Evolutionary conservation across 768 basidiomycete genomes (phyloP).

Genomic region (Lactarius deliciosus): DNA sequence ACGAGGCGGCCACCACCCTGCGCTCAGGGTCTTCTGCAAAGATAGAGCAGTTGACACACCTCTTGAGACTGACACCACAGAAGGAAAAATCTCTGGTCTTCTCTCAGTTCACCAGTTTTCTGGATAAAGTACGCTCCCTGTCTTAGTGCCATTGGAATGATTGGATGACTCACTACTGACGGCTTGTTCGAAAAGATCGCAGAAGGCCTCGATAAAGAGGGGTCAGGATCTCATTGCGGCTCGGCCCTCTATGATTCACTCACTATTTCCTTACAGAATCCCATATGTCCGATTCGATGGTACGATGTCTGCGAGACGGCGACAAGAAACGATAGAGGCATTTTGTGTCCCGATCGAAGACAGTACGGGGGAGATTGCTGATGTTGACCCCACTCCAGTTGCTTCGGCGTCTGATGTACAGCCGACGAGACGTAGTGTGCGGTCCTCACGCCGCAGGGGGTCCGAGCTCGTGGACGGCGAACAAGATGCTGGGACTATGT

Average conservation of each 20-base stretch:
- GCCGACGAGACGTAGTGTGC: slow-evolving; percentile 21
- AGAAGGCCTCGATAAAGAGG: slow-evolving; percentile 61
- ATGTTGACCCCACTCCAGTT: slow-evolving; percentile 1
- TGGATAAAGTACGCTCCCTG: slow-evolving; percentile 60
- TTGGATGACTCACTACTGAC: not conserved
- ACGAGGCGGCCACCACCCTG: slow-evolving; percentile 37
- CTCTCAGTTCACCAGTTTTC: slow-evolving; percentile 84
- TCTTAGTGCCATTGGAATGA: slow-evolving; percentile 3
- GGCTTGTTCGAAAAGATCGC: slow-evolving; percentile 53
- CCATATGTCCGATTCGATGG: slow-evolving; percentile 82
- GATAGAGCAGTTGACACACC: slow-evolving; percentile 75
- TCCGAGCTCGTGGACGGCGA: slow-evolving; percentile 10
- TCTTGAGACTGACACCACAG: slow-evolving; percentile 64
- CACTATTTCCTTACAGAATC: slow-evolving; percentile 47
- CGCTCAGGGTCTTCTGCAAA: slow-evolving; percentile 73
- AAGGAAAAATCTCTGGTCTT: slow-evolving; percentile 85
- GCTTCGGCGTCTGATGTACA: slow-evolving; percentile 24
- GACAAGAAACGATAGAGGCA: slow-evolving; percentile 71
- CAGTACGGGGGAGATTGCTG: slow-evolving; percentile 22
- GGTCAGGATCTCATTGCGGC: slow-evolving; percentile 41
- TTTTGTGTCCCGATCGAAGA: slow-evolving; percentile 69
- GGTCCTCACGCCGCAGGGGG: slow-evolving; percentile 13
- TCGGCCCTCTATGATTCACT: not conserved
- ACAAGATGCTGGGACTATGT: slow-evolving; percentile 10
- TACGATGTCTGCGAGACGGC: slow-evolving; percentile 74